Base-by-base conservation (phyloP, 306 rosid genomes). In the Cicer chorassanicum region DNA sequence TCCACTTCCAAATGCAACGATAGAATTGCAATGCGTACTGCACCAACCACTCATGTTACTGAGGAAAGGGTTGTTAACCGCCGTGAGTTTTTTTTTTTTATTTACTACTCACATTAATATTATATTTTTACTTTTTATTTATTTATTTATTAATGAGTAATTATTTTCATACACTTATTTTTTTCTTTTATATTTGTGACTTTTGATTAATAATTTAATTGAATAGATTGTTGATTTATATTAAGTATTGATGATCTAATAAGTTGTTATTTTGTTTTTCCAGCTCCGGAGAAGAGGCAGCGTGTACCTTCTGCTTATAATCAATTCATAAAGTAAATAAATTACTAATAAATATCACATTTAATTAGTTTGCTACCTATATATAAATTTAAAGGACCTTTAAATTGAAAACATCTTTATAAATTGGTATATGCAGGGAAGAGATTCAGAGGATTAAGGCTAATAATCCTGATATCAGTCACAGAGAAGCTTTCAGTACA, bases 211-310 rank as follows among this genome's bases (percentile, higher is more conserved):
- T 19, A 19, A 19, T 19, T 19, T 19, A 19, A 19, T 19, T 19
- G 21, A 19, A 1, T 19, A 19, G 21, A 19, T 19, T 16, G 18
- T 16, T 16, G 18, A 16, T 16, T 16, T 16, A 16, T 16, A 16
- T 16, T 16, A 16, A n/a, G n/a, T n/a, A n/a, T n/a, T n/a, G n/a
- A n/a, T n/a, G n/a, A 16, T 16, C 21, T 19, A 19, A 19, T 19
- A 1, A 19, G 21, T 19, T 24, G 90, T 85, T 90, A 19, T 84
- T 93, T 84, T 87, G 89, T 78, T 66, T 70, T 87, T 85, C 80
- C 98, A 95, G 99, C 99, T 84, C 98, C 99, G 86, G 98, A 90
- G 92, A 95, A 95, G 96, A 90, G 96, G 92, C 99, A 95, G 88
- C 92, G 98, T 70, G 99, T 92, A 73, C 99, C 98, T 76, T 95